Percentiles rank a stretch among this genome's conserved stretches.
These are phyloP conservation scores for Fusarium sp. DNA, from an alignment of 2,329 filamentous ascomycete genomes.

Conservation along the genomic window DNA sequence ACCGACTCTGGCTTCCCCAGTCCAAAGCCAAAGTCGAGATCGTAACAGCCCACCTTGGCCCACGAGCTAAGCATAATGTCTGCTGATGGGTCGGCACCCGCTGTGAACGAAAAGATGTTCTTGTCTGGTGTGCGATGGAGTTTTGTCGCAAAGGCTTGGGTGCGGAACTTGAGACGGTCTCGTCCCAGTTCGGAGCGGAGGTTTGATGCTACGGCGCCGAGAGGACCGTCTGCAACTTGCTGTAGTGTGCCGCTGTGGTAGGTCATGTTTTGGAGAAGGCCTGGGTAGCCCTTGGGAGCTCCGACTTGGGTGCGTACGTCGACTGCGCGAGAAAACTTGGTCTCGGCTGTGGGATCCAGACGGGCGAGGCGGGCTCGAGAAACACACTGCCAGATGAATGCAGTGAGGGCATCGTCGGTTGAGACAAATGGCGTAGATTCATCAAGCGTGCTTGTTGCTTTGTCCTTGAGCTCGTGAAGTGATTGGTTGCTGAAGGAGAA, in stretches of 20 bases:
- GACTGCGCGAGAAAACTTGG: slow-evolving; percentile 61
- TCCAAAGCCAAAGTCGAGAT: slow-evolving; percentile 60
- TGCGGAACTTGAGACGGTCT: slow-evolving; percentile 49
- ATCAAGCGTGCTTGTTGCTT: slow-evolving; percentile 44
- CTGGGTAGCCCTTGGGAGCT: slow-evolving; percentile 59
- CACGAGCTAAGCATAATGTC: slow-evolving; percentile 68
- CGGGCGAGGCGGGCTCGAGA: slow-evolving; percentile 55
- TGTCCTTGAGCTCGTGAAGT: slow-evolving; percentile 55
- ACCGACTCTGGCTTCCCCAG: slow-evolving; percentile 61
- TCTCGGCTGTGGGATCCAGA: slow-evolving; percentile 35
- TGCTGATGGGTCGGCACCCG: slow-evolving; percentile 49
- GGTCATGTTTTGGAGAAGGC: slow-evolving; percentile 60
- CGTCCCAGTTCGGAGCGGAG: slow-evolving; percentile 56
- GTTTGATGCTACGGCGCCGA: slow-evolving; percentile 52
- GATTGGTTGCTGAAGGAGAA: slow-evolving; percentile 56
- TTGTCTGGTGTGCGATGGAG: slow-evolving; percentile 52
- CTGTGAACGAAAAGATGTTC: slow-evolving; percentile 48
- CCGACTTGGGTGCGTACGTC: slow-evolving; percentile 58
- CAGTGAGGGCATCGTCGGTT: slow-evolving; percentile 65
- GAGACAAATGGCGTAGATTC: slow-evolving; percentile 54
- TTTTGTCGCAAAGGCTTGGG: slow-evolving; percentile 56
- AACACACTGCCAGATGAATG: slow-evolving; percentile 63
- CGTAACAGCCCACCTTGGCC: slow-evolving; percentile 59
- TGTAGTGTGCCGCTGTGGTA: slow-evolving; percentile 50
- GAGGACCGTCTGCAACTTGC: slow-evolving; percentile 44